Evolutionary conservation across 129 eudicot species (phyloP).

Genomic region (Oenanthe sinensis): DNA sequence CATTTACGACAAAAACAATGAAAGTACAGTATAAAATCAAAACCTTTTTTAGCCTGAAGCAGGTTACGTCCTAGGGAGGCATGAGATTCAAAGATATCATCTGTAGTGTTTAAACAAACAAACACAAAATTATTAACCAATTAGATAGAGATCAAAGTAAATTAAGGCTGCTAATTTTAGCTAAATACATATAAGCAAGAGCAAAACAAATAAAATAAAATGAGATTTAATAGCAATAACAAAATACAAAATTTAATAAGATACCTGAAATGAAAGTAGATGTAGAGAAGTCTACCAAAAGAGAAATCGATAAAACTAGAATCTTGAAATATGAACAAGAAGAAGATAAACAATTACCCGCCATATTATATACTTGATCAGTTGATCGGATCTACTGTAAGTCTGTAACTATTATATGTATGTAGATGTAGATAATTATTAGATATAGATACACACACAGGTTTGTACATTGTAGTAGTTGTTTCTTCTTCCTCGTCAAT

Average conservation of each 20-base stretch:
- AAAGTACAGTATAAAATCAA: background rate
- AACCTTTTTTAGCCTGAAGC: constrained; percentile 34
- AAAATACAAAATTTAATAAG: background rate
- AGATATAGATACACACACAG: background rate
- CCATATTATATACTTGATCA: background rate
- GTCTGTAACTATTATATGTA: background rate
- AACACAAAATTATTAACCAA: background rate
- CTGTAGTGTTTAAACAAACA: background rate
- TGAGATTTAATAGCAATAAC: background rate
- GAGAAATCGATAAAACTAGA: constrained; percentile 19
- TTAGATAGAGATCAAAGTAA: background rate
- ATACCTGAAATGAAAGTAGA: constrained; percentile 51
- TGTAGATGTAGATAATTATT: background rate
- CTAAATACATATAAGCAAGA: background rate
- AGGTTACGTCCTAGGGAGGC: constrained; percentile 25
- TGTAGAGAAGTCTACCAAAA: constrained; percentile 17
- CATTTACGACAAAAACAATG: background rate
- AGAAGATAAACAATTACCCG: background rate
- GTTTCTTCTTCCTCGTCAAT: background rate
- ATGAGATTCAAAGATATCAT: constrained; percentile 5
- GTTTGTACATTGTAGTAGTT: background rate
- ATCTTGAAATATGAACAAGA: constrained; percentile 20
- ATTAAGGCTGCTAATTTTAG: background rate
- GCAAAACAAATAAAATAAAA: background rate
- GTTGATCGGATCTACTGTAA: background rate